Conservation (phyloP, 2,329 filamentous ascomycete species). For the Botrytis fragariae region DNA sequence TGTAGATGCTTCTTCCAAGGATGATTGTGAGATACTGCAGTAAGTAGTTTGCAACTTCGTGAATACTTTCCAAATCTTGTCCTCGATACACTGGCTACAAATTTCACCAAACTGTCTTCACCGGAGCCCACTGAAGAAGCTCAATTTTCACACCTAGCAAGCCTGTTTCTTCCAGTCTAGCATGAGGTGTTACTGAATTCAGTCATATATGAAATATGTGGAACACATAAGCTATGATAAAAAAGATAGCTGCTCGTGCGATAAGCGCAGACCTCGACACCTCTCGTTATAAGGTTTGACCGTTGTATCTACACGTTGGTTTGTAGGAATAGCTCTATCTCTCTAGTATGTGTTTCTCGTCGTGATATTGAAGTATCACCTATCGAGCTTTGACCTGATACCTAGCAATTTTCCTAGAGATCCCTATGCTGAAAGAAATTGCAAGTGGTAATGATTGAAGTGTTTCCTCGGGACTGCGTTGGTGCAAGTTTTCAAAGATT, state of each 20-base stretch:
- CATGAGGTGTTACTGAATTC: not conserved
- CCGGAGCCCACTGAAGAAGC: not conserved
- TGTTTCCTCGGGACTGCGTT: not conserved
- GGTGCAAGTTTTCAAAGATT: not conserved
- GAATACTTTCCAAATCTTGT: conserved; percentile 2
- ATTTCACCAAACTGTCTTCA: not conserved
- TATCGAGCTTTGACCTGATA: not conserved
- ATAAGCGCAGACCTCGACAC: no score
- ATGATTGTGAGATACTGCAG: not conserved
- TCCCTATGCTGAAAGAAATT: not conserved
- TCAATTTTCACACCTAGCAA: not conserved
- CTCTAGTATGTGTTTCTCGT: no score
- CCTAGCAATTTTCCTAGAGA: not conserved
- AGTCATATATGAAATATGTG: no score
- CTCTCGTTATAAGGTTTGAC: not conserved
- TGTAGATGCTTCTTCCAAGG: not conserved
- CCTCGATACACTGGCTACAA: not conserved
- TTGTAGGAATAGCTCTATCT: not conserved
- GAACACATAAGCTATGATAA: no score
- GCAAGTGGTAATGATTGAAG: not conserved
- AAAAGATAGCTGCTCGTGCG: not conserved
- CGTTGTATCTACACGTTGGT: not conserved
- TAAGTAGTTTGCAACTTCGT: not conserved
- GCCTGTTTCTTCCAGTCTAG: not conserved
- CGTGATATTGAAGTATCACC: no score